Evolutionary conservation across 2,329 filamentous ascomycete genomes (phyloP).

Genomic region (Aureobasidium mangrovei): DNA sequence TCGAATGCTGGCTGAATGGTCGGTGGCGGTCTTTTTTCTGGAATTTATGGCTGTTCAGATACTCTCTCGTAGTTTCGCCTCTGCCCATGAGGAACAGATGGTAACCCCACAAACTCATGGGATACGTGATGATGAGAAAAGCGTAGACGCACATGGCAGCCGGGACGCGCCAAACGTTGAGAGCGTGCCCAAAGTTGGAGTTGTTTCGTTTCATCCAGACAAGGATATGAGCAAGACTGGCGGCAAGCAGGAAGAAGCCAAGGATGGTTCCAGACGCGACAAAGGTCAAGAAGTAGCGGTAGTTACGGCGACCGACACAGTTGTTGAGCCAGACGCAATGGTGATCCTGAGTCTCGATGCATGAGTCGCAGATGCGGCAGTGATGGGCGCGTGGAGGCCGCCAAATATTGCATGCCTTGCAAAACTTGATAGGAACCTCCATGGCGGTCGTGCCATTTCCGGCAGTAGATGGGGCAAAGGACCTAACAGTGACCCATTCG

Average conservation of each 20-base stretch:
- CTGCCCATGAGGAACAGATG: slow-evolving; percentile 85
- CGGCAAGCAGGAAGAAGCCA: slow-evolving; percentile 64
- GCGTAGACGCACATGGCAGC: slow-evolving; percentile 75
- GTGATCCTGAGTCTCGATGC: slow-evolving; percentile 93
- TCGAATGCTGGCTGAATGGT: slow-evolving; percentile 72
- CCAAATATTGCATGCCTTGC: slow-evolving; percentile 96
- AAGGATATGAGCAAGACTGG: slow-evolving; percentile 72
- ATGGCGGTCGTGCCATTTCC: slow-evolving; percentile 55
- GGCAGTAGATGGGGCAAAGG: slow-evolving; percentile 54
- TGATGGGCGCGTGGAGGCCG: slow-evolving; percentile 91
- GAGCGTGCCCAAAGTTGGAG: slow-evolving; percentile 59
- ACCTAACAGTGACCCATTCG: slow-evolving; percentile 77
- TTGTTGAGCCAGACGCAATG: slow-evolving; percentile 99
- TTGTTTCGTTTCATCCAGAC: slow-evolving; percentile 57
- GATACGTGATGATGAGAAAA: slow-evolving; percentile 66
- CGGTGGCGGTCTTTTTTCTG: slow-evolving; percentile 82
- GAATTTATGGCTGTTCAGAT: slow-evolving; percentile 94
- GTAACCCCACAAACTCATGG: slow-evolving; percentile 73
- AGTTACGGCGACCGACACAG: slow-evolving; percentile 92
- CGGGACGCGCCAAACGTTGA: slow-evolving; percentile 63
- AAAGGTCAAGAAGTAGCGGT: slow-evolving; percentile 95
- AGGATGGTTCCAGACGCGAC: slow-evolving; percentile 71
- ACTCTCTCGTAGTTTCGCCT: slow-evolving; percentile 92
- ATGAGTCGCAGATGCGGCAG: slow-evolving; percentile 94
- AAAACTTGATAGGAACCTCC: slow-evolving; percentile 97